Conservation (phyloP, 1,139 yeast species). For the Kluyveromyces sp. region DNA sequence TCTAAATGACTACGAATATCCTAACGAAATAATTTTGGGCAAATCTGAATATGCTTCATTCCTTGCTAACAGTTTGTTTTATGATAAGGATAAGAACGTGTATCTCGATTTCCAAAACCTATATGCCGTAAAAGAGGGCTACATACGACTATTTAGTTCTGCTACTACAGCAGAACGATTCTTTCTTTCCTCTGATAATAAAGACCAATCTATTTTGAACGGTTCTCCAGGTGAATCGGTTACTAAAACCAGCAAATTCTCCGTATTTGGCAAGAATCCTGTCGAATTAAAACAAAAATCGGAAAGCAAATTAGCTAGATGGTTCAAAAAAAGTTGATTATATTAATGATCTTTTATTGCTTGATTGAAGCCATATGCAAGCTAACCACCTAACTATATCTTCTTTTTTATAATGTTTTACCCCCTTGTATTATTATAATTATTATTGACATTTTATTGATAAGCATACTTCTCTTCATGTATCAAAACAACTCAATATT, state of each 20-base stretch:
- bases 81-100: constrained; percentile 10
- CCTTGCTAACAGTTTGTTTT: constrained; percentile 13
- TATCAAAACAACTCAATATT: neutral
- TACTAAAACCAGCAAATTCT: neutral
- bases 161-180: neutral
- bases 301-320: constrained; percentile 1
- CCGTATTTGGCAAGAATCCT: neutral
- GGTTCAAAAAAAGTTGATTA: constrained; percentile 3
- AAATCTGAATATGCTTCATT: constrained; percentile 14
- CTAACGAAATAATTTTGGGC: constrained; percentile 15
- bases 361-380: neutral
- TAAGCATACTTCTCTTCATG: neutral
- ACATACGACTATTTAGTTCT: constrained; percentile 9
- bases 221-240: neutral
- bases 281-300: neutral
- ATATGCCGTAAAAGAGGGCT: constrained; percentile 10
- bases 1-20: constrained; percentile 24
- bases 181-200: neutral
- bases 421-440: neutral
- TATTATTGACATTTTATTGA: neutral
- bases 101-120: constrained; percentile 11
- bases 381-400: neutral
- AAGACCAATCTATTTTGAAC: neutral
- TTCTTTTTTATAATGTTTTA: neutral
- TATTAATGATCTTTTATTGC: neutral